Evolutionary conservation across 306 rosid species (phyloP).

Genomic region (Senna siamea): DNA sequence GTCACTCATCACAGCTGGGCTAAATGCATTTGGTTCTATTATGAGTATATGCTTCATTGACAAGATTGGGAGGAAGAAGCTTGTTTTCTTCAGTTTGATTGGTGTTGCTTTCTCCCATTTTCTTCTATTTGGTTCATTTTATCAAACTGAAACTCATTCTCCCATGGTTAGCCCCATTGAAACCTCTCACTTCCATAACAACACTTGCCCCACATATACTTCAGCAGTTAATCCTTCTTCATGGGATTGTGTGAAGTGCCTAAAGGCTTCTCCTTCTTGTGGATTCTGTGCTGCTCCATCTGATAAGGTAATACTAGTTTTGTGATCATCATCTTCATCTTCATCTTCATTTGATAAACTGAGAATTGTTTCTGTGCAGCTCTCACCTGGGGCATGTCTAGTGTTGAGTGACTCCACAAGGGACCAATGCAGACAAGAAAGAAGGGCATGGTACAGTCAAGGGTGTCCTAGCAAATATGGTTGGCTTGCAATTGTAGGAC

Average conservation of each 20-base stretch:
- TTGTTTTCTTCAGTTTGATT: constrained; percentile 44
- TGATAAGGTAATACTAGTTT: constrained; percentile 53
- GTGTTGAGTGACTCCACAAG: constrained; percentile 43
- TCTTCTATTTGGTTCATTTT: constrained; percentile 51
- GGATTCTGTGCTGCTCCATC: constrained; percentile 56
- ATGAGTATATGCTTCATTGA: constrained; percentile 63
- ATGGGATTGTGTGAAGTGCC: constrained; percentile 65
- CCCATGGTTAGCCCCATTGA: constrained; percentile 36
- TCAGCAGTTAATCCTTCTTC: background rate
- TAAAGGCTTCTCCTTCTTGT: constrained; percentile 55
- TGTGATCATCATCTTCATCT: too few relatives aligned
- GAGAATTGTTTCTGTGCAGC: constrained; percentile 34
- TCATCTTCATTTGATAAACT: too few relatives aligned
- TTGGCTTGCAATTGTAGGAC: constrained; percentile 57
- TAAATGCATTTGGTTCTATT: constrained; percentile 60
- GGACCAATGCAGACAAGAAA: constrained; percentile 37
- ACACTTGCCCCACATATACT: constrained; percentile 54
- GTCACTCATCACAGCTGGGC: constrained; percentile 59
- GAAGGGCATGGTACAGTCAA: constrained; percentile 58
- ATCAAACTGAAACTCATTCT: constrained; percentile 47
- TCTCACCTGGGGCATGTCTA: constrained; percentile 65
- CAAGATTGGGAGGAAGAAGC: constrained; percentile 62
- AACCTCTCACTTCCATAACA: constrained; percentile 47
- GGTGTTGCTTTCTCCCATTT: constrained; percentile 48
- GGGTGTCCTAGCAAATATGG: constrained; percentile 74